Evolutionary conservation across 2,329 filamentous ascomycete species (phyloP).

Genomic region (Xylariaceae sp.): DNA sequence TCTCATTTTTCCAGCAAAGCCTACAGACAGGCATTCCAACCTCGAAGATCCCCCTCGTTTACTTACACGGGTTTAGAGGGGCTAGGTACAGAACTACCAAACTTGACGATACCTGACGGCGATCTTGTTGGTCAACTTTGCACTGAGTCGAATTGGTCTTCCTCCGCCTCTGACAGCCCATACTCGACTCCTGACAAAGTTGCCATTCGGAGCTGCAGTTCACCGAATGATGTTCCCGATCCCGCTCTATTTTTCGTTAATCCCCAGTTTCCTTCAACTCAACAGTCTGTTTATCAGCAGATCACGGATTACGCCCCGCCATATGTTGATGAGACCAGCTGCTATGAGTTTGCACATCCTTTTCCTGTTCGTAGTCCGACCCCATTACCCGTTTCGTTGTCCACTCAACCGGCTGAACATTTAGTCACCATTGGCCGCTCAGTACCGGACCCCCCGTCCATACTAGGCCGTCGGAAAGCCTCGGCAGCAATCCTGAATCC

Average conservation of each 20-base stretch:
- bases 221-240: slow-evolving; percentile 21
- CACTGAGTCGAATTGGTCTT: slow-evolving; percentile 39
- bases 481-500: slow-evolving; percentile 33
- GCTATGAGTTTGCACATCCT: slow-evolving; percentile 34
- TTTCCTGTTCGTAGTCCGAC: slow-evolving; percentile 47
- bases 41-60: slow-evolving; percentile 29
- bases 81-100: slow-evolving; percentile 20
- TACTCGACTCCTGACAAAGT: slow-evolving; percentile 40
- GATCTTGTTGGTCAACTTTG: slow-evolving; percentile 31
- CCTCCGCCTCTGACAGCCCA: slow-evolving; percentile 43
- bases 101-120: slow-evolving; percentile 32
- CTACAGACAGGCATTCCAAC: slow-evolving; percentile 26
- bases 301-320: slow-evolving; percentile 35
- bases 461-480: slow-evolving; percentile 39
- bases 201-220: slow-evolving; percentile 19
- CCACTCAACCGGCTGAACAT: slow-evolving; percentile 45
- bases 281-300: slow-evolving; percentile 32
- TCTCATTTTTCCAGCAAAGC: slow-evolving; percentile 22
- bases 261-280: slow-evolving; percentile 27
- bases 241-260: slow-evolving; percentile 26
- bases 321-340: slow-evolving; percentile 34
- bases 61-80: slow-evolving; percentile 28
- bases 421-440: slow-evolving; percentile 43
- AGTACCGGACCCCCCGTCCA: slow-evolving; percentile 34
- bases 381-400: slow-evolving; percentile 40